A percentile compares a stretch with the other conserved stretches of the same genome.
Conservation (phyloP, 352 stramenopile species). For the Thalassiosira mediterranea region DNA sequence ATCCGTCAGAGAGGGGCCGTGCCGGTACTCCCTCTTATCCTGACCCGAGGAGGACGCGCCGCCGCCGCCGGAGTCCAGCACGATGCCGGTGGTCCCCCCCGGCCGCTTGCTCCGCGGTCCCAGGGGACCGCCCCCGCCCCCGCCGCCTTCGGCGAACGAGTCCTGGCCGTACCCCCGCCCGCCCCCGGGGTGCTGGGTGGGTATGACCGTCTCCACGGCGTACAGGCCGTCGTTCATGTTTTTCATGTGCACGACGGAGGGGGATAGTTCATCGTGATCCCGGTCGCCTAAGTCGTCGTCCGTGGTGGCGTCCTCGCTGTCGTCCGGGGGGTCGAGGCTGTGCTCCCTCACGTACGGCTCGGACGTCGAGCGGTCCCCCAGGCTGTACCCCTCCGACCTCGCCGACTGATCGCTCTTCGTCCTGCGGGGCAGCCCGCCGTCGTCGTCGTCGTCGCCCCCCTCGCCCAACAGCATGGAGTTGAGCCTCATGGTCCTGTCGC, state of each 20-base stretch:
- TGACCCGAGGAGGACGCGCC: too few relatives aligned
- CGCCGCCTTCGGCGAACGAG: not conserved
- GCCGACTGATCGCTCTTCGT: too few relatives aligned
- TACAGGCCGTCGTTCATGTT: constrained; percentile 31
- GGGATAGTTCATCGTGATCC: not conserved
- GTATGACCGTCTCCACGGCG: constrained; percentile 32
- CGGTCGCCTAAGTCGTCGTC: constrained; percentile 20
- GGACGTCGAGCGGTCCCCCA: too few relatives aligned
- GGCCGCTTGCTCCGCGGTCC: constrained; percentile 64
- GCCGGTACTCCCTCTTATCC: constrained; percentile 3
- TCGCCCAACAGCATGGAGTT: not conserved
- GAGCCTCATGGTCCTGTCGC: not conserved
- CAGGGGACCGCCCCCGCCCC: constrained; percentile 26
- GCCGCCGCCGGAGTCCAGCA: constrained; percentile 53
- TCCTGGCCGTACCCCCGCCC: too few relatives aligned
- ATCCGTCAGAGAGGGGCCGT: not conserved
- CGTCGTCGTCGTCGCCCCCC: not conserved
- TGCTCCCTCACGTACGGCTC: too few relatives aligned
- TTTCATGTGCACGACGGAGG: constrained; percentile 15
- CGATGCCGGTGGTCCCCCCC: constrained; percentile 70
- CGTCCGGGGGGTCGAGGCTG: constrained; percentile 34
- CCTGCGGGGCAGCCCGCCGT: not conserved
- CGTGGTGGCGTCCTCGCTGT: constrained; percentile 5
- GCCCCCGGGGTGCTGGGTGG: not conserved
- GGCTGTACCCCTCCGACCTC: too few relatives aligned